Evolutionary conservation across 2,329 filamentous ascomycete species (phyloP), one percentile per base, ranked within the genome.

Genomic region (Ophiocordyceps camponoti-rufipedis): DNA sequence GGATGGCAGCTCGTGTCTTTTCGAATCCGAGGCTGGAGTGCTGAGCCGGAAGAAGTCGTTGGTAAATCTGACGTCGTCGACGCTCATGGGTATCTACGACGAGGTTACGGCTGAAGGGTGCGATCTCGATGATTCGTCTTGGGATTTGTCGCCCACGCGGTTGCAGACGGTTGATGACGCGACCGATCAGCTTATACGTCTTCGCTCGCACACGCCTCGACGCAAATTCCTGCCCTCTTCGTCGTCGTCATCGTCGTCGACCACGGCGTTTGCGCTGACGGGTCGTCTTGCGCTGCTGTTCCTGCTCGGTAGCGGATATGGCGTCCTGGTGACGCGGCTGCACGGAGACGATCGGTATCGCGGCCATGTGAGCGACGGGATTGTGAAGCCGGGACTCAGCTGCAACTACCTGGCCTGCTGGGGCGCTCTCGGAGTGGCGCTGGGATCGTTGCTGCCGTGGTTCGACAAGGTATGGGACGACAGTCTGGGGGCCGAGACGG

Each of bases 1-100:
- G 4, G 43, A 33, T 48, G 62, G 67, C 45, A 48, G 53, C 28
- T 10, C 13, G 13, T 19, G 69, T 51, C 77, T 72, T 28, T 44
- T 49, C 19, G 48, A 55, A 5, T 52, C 57, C 41, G 55, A 60
- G 29, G 53, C 55, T 2, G 39, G 55, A 43, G 64, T 72, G 44
- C 68, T 77, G 51, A 80, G 74, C 56, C 78, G 85, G 48, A 83
- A 80, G 23, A 78, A 82, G 51, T 94, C 86, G 10, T 75, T 86
- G 47, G 68, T 87, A 56, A 94, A 95, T 58, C 72, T 98, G 48
- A 94, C 86, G 4, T 81, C 84, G 10, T 88, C 86, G 2, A 94
- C 91, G 0, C 74, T 98, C 5, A 84, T 82, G 53, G 89, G 91
- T 46, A 98, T 98, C 55, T 98, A 94, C 67, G 80, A 79, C 11